Evolutionary conservation across 257 asterid genomes (phyloP).

Genomic region (Nicotiana attenuata): DNA sequence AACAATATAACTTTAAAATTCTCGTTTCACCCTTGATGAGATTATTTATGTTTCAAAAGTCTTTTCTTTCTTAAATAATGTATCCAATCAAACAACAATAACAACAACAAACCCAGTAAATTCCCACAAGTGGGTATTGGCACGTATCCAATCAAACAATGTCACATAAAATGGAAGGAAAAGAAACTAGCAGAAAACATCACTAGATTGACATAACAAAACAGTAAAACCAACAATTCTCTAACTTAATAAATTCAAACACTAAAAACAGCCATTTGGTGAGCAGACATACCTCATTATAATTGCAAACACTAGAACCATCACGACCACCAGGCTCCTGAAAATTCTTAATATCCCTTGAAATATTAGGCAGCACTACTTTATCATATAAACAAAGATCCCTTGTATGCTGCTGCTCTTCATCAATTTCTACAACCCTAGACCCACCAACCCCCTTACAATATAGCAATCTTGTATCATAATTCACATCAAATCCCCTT

Average conservation of each 20-base stretch:
- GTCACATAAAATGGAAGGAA: no score
- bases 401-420: slow-evolving; percentile 40
- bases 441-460: slow-evolving; percentile 80
- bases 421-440: slow-evolving; percentile 66
- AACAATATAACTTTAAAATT: no score
- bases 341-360: slow-evolving; percentile 58
- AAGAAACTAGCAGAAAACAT: not conserved
- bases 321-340: slow-evolving; percentile 56
- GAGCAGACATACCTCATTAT: slow-evolving; percentile 45
- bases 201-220: not conserved
- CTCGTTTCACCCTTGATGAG: no score
- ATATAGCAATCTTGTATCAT: slow-evolving; percentile 77
- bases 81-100: no score
- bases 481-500: slow-evolving; percentile 83
- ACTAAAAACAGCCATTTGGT: not conserved
- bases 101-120: no score
- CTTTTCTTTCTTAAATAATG: no score
- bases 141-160: no score
- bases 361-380: slow-evolving; percentile 52
- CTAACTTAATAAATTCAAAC: not conserved
- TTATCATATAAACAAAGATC: slow-evolving; percentile 60
- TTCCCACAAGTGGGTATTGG: no score
- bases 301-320: slow-evolving; percentile 69
- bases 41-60: no score
- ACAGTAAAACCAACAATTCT: not conserved